Conservation (phyloP, 2,329 filamentous ascomycete genomes). For the Sporothrix brasiliensis region DNA sequence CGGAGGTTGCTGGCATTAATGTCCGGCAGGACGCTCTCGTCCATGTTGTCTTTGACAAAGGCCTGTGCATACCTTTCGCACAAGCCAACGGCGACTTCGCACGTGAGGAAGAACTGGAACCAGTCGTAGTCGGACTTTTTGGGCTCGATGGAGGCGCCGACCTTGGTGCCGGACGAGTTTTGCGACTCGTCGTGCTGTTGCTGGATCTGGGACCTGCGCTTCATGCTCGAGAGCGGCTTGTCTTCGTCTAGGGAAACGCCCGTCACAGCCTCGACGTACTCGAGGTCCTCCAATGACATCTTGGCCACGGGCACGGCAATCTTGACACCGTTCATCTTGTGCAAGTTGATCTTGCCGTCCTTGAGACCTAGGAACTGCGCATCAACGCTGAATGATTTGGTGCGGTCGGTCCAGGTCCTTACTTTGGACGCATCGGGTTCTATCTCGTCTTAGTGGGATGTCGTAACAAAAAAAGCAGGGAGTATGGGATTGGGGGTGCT, state of each 20-base stretch:
- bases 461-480: not conserved
- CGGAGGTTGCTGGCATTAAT: constrained; percentile 81
- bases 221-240: constrained; percentile 87
- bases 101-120: constrained; percentile 97
- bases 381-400: constrained; percentile 94
- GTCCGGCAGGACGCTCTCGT: constrained; percentile 87
- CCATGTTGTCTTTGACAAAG: constrained; percentile 91
- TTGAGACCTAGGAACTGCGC: constrained; percentile 93
- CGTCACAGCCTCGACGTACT: constrained; percentile 89
- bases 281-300: constrained; percentile 93
- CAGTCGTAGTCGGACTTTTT: constrained; percentile 85
- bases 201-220: constrained; percentile 45
- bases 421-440: constrained; percentile 83
- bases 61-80: constrained; percentile 93
- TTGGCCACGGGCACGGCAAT: constrained; percentile 94
- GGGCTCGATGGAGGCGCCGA: constrained; percentile 66
- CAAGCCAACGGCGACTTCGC: constrained; percentile 86
- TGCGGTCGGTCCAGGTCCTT: constrained; percentile 91
- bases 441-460: constrained; percentile 41
- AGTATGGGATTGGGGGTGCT: not conserved
- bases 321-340: constrained; percentile 97
- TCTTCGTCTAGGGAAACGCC: constrained; percentile 91
- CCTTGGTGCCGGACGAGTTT: constrained; percentile 42
- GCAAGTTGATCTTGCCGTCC: constrained; percentile 91
- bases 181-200: constrained; percentile 38